Percentiles rank a stretch among this genome's conserved stretches.
phyloP scores from a whole-genome alignment of 164 flowering plant species.

The Vitis rotundifolia region DNA sequence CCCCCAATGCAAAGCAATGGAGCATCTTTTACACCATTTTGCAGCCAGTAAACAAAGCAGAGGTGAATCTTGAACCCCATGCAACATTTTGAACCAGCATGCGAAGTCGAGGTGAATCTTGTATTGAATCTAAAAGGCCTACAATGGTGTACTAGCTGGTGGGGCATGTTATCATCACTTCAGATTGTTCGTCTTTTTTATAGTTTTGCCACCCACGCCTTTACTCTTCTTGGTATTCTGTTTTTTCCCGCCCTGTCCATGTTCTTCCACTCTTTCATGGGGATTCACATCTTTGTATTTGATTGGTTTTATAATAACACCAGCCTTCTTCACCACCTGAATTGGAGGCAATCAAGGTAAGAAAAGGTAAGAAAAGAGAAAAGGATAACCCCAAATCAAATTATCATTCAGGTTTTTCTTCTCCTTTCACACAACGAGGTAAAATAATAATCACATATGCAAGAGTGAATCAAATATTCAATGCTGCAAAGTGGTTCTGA shows the following conservation, averaged over 20 bases:
- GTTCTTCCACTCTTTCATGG: constrained; percentile 38
- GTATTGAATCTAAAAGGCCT: too few species aligned
- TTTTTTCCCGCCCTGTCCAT: constrained; percentile 19
- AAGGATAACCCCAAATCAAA: neutral
- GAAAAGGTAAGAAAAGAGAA: constrained; percentile 1
- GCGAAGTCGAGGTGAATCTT: too few species aligned
- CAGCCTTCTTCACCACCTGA: constrained; percentile 86
- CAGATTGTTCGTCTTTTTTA: constrained; percentile 11
- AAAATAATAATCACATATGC: neutral
- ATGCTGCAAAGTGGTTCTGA: neutral
- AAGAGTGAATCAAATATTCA: neutral
- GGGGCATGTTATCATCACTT: too few species aligned
- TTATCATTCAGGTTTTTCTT: neutral
- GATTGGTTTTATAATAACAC: constrained; percentile 77
- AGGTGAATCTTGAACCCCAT: too few species aligned
- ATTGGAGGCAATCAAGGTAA: constrained; percentile 3
- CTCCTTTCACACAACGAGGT: neutral
- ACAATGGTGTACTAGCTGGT: too few species aligned
- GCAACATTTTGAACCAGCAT: too few species aligned
- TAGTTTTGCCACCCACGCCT: constrained; percentile 17
- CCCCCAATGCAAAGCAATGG: too few species aligned
- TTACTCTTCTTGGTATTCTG: constrained; percentile 33
- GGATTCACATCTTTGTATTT: constrained; percentile 66
- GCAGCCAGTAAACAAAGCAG: too few species aligned
- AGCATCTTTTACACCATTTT: too few species aligned